Percentiles rank a stretch among this genome's conserved stretches.
Evolutionary conservation across 495 filamentous ascomycete genomes (phyloP).

Genomic region (Hypoxylon fragiforme): DNA sequence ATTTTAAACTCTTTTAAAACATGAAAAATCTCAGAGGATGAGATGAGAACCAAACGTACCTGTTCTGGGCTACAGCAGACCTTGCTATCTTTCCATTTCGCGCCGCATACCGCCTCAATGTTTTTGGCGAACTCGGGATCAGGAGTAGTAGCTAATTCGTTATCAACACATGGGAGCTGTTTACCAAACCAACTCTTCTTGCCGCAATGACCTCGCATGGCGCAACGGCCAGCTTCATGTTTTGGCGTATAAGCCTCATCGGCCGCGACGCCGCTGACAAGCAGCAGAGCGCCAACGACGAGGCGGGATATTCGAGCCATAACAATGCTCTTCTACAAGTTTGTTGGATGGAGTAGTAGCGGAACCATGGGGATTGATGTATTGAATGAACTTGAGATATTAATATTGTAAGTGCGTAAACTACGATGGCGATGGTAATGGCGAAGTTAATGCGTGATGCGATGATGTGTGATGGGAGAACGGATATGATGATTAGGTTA

Average conservation of each 20-base stretch:
- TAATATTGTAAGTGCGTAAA: slow-evolving; percentile 1
- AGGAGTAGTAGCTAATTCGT: slow-evolving; percentile 76
- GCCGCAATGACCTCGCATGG: slow-evolving; percentile 88
- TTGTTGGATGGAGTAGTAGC: slow-evolving; percentile 2
- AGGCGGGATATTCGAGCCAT: slow-evolving; percentile 40
- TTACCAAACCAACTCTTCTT: slow-evolving; percentile 84
- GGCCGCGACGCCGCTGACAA: slow-evolving; percentile 37
- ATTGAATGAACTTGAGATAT: not conserved
- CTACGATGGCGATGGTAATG: slow-evolving; percentile 8
- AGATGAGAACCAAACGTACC: slow-evolving; percentile 49
- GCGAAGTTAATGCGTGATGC: not conserved
- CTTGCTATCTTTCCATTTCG: slow-evolving; percentile 76
- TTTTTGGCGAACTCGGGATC: slow-evolving; percentile 68
- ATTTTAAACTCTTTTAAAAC: not conserved
- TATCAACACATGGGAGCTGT: slow-evolving; percentile 92
- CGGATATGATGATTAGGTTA: too few species aligned
- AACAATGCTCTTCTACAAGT: slow-evolving; percentile 25
- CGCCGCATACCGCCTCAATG: slow-evolving; percentile 82
- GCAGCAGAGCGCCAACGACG: slow-evolving; percentile 43
- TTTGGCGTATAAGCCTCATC: slow-evolving; percentile 55
- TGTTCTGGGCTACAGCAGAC: slow-evolving; percentile 87
- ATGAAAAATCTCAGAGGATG: not conserved
- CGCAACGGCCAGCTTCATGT: slow-evolving; percentile 89
- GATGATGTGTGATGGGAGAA: slow-evolving; percentile 6
- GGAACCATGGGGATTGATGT: slow-evolving; percentile 27